Percentiles rank a stretch among this genome's conserved stretches.
Evolutionary conservation across 192 early-diverging fungal genomes (phyloP).

Genomic region (Coemansia furcata): DNA sequence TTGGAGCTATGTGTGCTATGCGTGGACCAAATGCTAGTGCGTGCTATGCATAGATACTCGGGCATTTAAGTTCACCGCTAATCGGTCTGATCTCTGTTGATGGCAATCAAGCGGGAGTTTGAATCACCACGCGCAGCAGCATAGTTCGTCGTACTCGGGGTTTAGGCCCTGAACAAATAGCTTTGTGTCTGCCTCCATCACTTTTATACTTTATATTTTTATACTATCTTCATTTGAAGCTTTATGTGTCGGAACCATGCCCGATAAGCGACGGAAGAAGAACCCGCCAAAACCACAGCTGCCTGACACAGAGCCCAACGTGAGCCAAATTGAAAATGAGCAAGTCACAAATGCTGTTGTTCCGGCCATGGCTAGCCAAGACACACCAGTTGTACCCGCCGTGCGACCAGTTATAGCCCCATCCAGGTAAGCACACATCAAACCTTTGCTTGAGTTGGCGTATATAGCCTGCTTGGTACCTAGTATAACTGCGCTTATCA

Average conservation of each 20-base stretch:
- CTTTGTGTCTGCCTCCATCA: background rate
- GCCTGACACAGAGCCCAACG: background rate
- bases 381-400: background rate
- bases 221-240: background rate
- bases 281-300: background rate
- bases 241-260: background rate
- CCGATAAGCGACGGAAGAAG: background rate
- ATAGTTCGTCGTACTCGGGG: background rate
- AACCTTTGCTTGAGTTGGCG: background rate
- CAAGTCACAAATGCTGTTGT: background rate
- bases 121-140: background rate
- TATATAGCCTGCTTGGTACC: background rate
- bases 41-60: background rate
- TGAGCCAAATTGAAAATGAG: background rate
- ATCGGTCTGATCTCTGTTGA: slow-evolving; percentile 1
- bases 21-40: background rate
- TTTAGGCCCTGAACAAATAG: background rate
- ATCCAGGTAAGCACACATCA: background rate
- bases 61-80: background rate
- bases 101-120: background rate
- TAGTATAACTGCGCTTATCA: background rate
- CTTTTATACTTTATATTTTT: background rate
- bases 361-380: background rate
- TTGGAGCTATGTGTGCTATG: background rate
- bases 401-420: background rate